Base-by-base conservation (phyloP, 2,329 filamentous ascomycete genomes). In the Xylaria sp. region DNA sequence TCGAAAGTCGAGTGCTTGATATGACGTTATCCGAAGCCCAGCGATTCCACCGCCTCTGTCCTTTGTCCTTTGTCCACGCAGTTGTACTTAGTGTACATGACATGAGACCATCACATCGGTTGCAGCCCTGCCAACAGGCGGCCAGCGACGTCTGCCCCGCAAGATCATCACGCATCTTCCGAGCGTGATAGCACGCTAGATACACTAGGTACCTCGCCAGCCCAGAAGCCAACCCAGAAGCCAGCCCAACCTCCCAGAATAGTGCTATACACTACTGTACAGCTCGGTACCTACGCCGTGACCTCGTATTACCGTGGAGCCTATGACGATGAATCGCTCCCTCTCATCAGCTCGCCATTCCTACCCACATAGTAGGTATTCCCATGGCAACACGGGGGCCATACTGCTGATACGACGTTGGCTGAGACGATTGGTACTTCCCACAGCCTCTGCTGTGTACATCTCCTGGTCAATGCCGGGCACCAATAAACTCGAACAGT, bases 1-100 rank as follows among this genome's bases (percentile, higher is more conserved):
- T 7, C 59, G 59, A 67, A 68, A 63, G 38, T 64, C 62, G 59
- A 64, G 49, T 44, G 56, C 63, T 54, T 47, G 53, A 63, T 59
- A 69, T 71, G 66, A 71, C 68, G 67, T n/a, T 69, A 65, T 59
- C 65, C 59, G 65, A 64, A 58, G 63, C 7, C 19, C 29, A 31
- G 29, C 11, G 27, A 17, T 35, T 4, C 40, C 48, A 48, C 43
- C 43, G 35, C 17, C 52, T 40, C 43, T 23, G 35, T 19, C 29
- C 17, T 17, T 6, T 40, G 37, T 13, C 15, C 37, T n/a, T n/a
- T n/a, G 37, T 40, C 10, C n/a, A n/a, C n/a, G n/a, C n/a, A n/a
- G n/a, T n/a, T n/a, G n/a, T n/a, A n/a, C n/a, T n/a, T n/a, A n/a
- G n/a, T n/a, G n/a, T n/a, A n/a, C n/a, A n/a, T n/a, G n/a, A n/a